These are phyloP conservation scores for Fraxinus latifolia DNA, from an alignment of 305 asterid genomes.

Conservation along the genomic window DNA sequence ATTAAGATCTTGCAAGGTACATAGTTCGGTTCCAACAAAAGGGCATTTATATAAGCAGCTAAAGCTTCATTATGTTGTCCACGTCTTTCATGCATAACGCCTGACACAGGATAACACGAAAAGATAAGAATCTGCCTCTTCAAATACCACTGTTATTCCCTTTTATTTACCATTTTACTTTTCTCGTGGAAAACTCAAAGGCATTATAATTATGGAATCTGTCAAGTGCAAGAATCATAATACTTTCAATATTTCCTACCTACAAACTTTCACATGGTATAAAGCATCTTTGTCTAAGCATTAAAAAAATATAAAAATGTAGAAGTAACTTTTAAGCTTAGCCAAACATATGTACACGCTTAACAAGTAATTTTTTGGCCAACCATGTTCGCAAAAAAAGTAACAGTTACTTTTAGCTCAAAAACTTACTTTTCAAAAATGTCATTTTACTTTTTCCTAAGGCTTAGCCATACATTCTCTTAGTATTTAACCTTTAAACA, in stretches of 20 bases:
- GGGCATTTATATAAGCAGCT: slow-evolving; percentile 61
- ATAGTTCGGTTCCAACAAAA: slow-evolving; percentile 66
- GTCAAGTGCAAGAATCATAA: neutral
- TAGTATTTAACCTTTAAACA: neutral
- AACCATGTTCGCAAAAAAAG: neutral
- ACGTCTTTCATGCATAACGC: slow-evolving; percentile 65
- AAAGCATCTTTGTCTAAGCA: neutral
- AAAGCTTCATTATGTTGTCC: slow-evolving; percentile 60
- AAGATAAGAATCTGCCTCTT: slow-evolving; percentile 6
- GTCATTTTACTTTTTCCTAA: neutral
- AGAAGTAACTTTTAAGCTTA: neutral
- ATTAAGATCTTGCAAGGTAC: slow-evolving; percentile 80
- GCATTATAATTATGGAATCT: neutral
- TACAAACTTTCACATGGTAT: neutral
- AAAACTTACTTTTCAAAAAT: neutral
- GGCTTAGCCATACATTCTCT: neutral
- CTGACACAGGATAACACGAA: slow-evolving; percentile 35
- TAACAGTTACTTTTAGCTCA: neutral
- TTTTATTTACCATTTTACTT: neutral
- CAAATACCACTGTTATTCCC: neutral
- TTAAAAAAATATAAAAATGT: neutral
- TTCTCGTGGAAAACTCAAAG: neutral
- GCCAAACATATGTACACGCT: neutral
- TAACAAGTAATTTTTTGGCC: neutral
- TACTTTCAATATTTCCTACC: neutral